Percentiles rank a stretch among this genome's conserved stretches.
Conservation (phyloP, 768 basidiomycete species). For the Tylopilus felleus region DNA sequence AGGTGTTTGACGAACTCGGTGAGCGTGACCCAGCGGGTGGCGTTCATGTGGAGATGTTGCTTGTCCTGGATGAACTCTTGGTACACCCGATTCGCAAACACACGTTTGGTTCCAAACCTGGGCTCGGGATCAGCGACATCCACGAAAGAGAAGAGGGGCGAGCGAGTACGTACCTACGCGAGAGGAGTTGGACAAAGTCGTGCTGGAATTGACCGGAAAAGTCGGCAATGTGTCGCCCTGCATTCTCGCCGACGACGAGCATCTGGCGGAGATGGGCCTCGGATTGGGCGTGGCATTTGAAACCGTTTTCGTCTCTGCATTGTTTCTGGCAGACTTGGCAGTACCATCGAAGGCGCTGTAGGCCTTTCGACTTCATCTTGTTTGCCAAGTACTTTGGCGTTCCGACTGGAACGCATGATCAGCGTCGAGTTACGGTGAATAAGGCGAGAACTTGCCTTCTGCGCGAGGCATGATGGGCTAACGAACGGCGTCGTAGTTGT, state of each 20-base stretch:
- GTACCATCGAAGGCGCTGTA: constrained; percentile 95
- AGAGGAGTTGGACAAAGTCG: constrained; percentile 88
- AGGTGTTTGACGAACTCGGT: constrained; percentile 94
- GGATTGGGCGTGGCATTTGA: constrained; percentile 90
- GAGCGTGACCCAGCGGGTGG: constrained; percentile 96
- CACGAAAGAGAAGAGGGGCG: no score
- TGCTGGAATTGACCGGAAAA: constrained; percentile 87
- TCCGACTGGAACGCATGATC: constrained; percentile 51
- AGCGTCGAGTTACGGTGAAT: background rate
- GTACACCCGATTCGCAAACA: constrained; percentile 92
- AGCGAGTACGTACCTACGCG: constrained; percentile 58
- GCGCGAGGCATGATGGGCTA: constrained; percentile 69
- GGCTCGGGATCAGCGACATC: background rate
- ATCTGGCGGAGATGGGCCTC: constrained; percentile 94
- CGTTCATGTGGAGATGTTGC: constrained; percentile 94
- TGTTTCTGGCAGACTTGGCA: constrained; percentile 99
- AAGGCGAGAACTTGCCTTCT: constrained; percentile 51
- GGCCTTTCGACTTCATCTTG: constrained; percentile 96
- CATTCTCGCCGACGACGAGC: constrained; percentile 94
- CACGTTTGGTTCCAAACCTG: constrained; percentile 92
- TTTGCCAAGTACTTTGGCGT: constrained; percentile 90
- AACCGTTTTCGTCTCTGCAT: constrained; percentile 98
- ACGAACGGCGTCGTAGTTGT: no score
- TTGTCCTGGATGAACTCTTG: constrained; percentile 98
- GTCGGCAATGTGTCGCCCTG: constrained; percentile 86